Evolutionary conservation across 768 basidiomycete species (phyloP).

Genomic region (Tremella fuciformis): DNA sequence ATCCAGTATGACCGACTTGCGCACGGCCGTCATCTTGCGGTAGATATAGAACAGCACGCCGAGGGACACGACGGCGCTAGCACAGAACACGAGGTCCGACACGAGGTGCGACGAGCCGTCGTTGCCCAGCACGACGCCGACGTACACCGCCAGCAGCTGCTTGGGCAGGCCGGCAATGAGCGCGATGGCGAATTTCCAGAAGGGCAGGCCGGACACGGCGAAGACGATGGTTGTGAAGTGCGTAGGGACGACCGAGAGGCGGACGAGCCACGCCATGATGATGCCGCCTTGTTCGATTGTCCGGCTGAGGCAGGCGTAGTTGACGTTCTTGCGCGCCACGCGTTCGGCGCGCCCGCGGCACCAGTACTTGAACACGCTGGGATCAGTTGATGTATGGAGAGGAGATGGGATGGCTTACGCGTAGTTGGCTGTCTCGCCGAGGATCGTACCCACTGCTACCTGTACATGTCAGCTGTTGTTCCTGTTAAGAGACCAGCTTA

Average conservation of each 20-base stretch:
- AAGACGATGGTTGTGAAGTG: constrained; percentile 77
- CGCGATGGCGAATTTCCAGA: constrained; percentile 63
- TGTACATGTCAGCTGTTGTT: background rate
- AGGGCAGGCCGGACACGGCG: constrained; percentile 69
- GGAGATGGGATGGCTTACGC: constrained; percentile 59
- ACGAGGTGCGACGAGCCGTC: constrained; percentile 59
- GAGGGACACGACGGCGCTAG: constrained; percentile 70
- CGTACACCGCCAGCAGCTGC: constrained; percentile 60
- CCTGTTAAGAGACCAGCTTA: constrained; percentile 59
- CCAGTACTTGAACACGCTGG: constrained; percentile 72
- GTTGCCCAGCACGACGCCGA: background rate
- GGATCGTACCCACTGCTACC: constrained; percentile 58
- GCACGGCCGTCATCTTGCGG: constrained; percentile 60
- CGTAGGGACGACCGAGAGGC: constrained; percentile 41
- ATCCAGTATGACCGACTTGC: constrained; percentile 44
- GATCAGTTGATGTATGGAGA: constrained; percentile 12
- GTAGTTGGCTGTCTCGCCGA: constrained; percentile 84
- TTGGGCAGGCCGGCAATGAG: constrained; percentile 82
- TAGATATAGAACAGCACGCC: constrained; percentile 63
- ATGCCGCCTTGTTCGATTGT: constrained; percentile 85
- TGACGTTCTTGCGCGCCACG: constrained; percentile 58
- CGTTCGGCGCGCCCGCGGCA: constrained; percentile 73
- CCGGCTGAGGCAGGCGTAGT: constrained; percentile 58
- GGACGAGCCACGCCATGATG: constrained; percentile 53
- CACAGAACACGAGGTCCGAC: constrained; percentile 65